Conservation (phyloP, 2,329 filamentous ascomycete genomes). For the Hymenoscyphus fraxineus region DNA sequence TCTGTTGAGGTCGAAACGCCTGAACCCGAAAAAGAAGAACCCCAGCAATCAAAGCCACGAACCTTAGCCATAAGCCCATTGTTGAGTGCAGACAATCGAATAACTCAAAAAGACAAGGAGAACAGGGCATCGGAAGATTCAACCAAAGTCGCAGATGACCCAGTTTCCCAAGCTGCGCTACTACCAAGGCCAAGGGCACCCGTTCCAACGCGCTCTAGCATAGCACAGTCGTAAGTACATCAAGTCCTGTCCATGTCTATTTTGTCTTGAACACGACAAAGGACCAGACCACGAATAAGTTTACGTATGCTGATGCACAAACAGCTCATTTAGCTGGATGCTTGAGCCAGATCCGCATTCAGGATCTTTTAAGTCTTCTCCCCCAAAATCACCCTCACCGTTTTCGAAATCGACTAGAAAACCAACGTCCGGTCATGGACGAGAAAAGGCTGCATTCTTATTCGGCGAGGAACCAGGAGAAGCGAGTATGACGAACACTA, state of each 20-base stretch:
- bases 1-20: not conserved
- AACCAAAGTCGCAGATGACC: conserved; percentile 2
- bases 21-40: conserved; percentile 6
- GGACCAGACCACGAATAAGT: not conserved
- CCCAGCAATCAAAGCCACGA: not conserved
- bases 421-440: conserved; percentile 25
- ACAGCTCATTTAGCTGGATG: conserved; percentile 70
- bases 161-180: conserved; percentile 6
- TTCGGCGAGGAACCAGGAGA: conserved; percentile 34
- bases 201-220: conserved; percentile 59
- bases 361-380: conserved; percentile 19
- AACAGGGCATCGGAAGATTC: not conserved
- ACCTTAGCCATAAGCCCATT: conserved; percentile 1
- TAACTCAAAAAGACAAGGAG: conserved; percentile 5
- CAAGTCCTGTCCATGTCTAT: not conserved
- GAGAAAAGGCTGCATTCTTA: conserved; percentile 35
- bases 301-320: not conserved
- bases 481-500: conserved; percentile 15
- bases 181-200: conserved; percentile 36
- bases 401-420: conserved; percentile 30
- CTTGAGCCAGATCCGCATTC: conserved; percentile 46
- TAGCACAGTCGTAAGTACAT: conserved; percentile 56
- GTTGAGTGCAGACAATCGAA: conserved; percentile 8
- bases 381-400: conserved; percentile 28
- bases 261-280: not conserved